Evolutionary conservation across 2,329 filamentous ascomycete genomes (phyloP), one percentile per base, ranked within the genome.

Genomic region (Pseudogymnoascus sp.): DNA sequence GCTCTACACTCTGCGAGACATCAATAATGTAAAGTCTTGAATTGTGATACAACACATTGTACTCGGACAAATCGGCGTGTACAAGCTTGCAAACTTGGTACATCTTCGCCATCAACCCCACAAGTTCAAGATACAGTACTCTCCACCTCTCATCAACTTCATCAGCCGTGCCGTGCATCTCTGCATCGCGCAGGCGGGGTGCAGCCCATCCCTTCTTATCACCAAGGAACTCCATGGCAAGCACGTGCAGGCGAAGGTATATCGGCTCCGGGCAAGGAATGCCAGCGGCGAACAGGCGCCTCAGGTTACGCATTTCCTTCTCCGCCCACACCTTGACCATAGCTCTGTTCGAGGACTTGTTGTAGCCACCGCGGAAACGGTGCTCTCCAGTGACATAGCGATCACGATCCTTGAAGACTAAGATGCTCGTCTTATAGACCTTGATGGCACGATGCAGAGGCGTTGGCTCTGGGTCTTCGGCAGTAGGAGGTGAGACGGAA

Each of bases 301-400:
- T 87, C 71, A 99, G 77, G 76, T 99, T 99, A 44, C 95, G 86
- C 79, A 96, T 96, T 78, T 99, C 95, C 78, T 99, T 99, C 78
- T 99, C 93, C 0, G 96, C 96, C 95, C 95, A 99, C 23, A 97
- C 82, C 76, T 96, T 96, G 69, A 99, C 93, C 93, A 97, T 97
- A 69, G 93, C 92, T 60, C 93, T 86, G 78, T 92, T 96, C 77
- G 92, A 96, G 68, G 89, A 89, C 80, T 97, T 97, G 78, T 93
- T 95, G 74, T 93, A 95, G 60, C 93, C 93, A 66, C 87, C 83
- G 69, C 91, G 86, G 80, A 99, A 99, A 23, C 95, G 83, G 77
- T 93, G 92, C 77, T 99, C 95, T 68, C 95, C 95, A 0, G 89
- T 89, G 67, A 99, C 95, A 76, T 99, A 99, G 71, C 92, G 89